Base-by-base conservation (phyloP, 495 filamentous ascomycete species). In the Terfezia boudieri region DNA sequence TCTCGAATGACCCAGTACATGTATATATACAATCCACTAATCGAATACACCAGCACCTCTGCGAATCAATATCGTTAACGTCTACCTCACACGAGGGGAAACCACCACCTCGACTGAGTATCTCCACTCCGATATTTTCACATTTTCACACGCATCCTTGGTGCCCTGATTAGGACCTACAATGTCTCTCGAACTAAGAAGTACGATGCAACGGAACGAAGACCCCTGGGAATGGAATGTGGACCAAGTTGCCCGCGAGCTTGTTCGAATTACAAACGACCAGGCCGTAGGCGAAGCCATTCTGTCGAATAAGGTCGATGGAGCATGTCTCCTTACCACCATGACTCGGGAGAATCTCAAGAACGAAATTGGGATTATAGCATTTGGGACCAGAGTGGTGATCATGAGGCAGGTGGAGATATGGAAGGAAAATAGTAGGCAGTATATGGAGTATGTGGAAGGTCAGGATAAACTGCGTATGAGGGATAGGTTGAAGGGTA, bases 261-360 rank as follows among this genome's bases (percentile, higher is more conserved):
- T 46, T 4, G 17, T 20, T 5, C 14, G 14, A 14, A 46, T 14
- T 5, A 46, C 41, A 20, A 4, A 46, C 41, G 41, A 20, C 41
- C 14, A 14, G 14, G 8, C 17, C 14, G 49, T 64, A 3, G 43
- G 52, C 1, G n/a, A 20, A 22, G 53, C 58, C 7, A 54, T 64
- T 8, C 54, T 46, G 37, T 16, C 11, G 2, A 64, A 64, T 20
- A 55, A 61, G 4, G 55, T 64, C 10, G 55, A 59, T 16, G 62
- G 62, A 9, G 53, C 50, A 3, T 53, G 57, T 35, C 53, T 64
- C 16, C 35, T 64, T 8, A 64, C 57, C 4, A 50, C 51, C n/a
- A 53, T 53, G 12, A 61, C 58, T 9, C 56, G 56, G 37, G 58
- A 60, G 22, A 59, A 53, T 4, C 53, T 64, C 1, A 60, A 61